A percentile compares a stretch with the other conserved stretches of the same genome.
Evolutionary conservation across 73 alveolate species (phyloP).

Genomic region (Paramecium octaurelia): DNA sequence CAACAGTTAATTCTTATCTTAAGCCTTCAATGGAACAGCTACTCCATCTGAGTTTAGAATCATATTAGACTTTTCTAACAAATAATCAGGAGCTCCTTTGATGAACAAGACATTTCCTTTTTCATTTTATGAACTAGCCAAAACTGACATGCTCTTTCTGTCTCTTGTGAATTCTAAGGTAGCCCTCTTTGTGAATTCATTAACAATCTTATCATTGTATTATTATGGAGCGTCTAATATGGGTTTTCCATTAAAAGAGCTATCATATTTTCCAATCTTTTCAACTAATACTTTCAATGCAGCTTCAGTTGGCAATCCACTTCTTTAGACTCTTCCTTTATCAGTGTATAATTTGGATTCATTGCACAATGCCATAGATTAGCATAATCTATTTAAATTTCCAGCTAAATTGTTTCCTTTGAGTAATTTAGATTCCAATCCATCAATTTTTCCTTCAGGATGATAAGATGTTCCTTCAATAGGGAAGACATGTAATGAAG

Average conservation of each 20-base stretch:
- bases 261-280: constrained; percentile 80
- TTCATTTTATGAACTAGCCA: constrained; percentile 65
- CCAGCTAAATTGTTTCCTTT: background rate
- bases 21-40: background rate
- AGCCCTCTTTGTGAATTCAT: constrained; percentile 67
- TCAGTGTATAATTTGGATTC: constrained; percentile 53
- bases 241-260: constrained; percentile 25
- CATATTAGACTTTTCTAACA: constrained; percentile 74
- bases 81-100: constrained; percentile 95
- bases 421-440: background rate
- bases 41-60: constrained; percentile 63
- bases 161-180: constrained; percentile 92
- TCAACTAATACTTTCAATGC: constrained; percentile 92
- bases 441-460: constrained; percentile 75
- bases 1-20: background rate
- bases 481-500: constrained; percentile 42
- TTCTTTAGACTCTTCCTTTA: constrained; percentile 60
- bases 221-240: constrained; percentile 44
- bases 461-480: constrained; percentile 76
- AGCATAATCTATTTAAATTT: background rate
- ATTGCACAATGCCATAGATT: constrained; percentile 45
- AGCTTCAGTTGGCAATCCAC: constrained; percentile 70
- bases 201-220: constrained; percentile 40
- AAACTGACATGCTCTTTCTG: constrained; percentile 97
- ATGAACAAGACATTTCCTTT: constrained; percentile 83